Evolutionary conservation across 2,329 filamentous ascomycete species (phyloP).

Genomic region (Diplocarpon mali): DNA sequence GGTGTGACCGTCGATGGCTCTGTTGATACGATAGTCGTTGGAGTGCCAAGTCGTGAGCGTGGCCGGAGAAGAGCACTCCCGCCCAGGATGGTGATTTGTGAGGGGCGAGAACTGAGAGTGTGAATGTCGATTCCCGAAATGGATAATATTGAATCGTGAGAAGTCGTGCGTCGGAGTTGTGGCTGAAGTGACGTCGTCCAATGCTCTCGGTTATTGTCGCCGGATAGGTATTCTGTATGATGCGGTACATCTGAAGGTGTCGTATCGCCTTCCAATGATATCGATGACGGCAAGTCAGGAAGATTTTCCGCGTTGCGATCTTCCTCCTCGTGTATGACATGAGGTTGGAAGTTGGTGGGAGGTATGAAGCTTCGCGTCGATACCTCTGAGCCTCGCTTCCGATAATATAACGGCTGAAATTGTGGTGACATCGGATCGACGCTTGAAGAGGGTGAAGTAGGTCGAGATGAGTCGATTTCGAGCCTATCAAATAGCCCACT

Average conservation of each 20-base stretch:
- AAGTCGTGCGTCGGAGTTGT: slow-evolving; percentile 53
- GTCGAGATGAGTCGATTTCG: slow-evolving; percentile 55
- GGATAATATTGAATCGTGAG: slow-evolving; percentile 84
- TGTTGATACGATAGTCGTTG: slow-evolving; percentile 34
- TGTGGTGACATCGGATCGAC: slow-evolving; percentile 55
- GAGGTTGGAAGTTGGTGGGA: slow-evolving; percentile 27
- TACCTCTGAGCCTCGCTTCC: slow-evolving; percentile 45
- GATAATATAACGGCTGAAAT: slow-evolving; percentile 41
- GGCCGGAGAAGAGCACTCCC: slow-evolving; percentile 38
- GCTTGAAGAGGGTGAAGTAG: slow-evolving; percentile 73
- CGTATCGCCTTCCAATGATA: slow-evolving; percentile 17
- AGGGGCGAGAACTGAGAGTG: slow-evolving; percentile 63
- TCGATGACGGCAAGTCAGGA: slow-evolving; percentile 15
- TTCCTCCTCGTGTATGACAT: slow-evolving; percentile 29
- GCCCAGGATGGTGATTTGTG: slow-evolving; percentile 50
- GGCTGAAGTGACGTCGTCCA: slow-evolving; percentile 29
- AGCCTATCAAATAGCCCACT: slow-evolving; percentile 70
- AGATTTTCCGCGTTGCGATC: slow-evolving; percentile 25
- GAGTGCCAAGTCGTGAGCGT: slow-evolving; percentile 35
- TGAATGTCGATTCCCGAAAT: slow-evolving; percentile 84
- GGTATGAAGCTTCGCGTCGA: slow-evolving; percentile 37
- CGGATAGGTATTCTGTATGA: slow-evolving; percentile 10
- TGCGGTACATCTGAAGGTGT: slow-evolving; percentile 17
- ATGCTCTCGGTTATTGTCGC: slow-evolving; percentile 5
- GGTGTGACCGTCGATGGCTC: slow-evolving; percentile 44